phyloP scores from a whole-genome alignment of 2,329 filamentous ascomycete genomes.

The Fusarium sp. region DNA sequence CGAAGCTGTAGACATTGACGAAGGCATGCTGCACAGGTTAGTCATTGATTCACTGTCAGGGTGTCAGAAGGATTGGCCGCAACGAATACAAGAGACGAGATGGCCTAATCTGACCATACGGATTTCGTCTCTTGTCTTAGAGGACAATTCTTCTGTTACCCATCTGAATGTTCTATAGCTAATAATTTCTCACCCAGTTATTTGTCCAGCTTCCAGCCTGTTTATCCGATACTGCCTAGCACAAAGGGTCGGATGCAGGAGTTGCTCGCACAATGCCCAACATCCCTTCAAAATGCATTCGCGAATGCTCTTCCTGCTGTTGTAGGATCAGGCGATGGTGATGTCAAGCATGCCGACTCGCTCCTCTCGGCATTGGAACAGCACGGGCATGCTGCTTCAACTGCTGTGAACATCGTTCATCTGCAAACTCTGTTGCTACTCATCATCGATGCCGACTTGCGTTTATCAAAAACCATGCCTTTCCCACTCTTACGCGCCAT shows the following conservation, averaged over 20 bases:
- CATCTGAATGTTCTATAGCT: slow-evolving; percentile 7
- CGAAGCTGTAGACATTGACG: slow-evolving; percentile 54
- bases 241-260: slow-evolving; percentile 66
- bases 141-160: neutral
- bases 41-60: slow-evolving; percentile 30
- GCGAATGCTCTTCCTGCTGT: slow-evolving; percentile 69
- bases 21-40: slow-evolving; percentile 59
- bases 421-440: slow-evolving; percentile 75
- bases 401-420: slow-evolving; percentile 64
- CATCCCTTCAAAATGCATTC: slow-evolving; percentile 71
- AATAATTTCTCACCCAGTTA: slow-evolving; percentile 59
- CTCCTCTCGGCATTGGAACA: slow-evolving; percentile 65
- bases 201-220: slow-evolving; percentile 71
- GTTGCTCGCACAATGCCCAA: slow-evolving; percentile 66
- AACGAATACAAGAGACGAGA: neutral
- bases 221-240: slow-evolving; percentile 72
- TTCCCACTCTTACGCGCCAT: slow-evolving; percentile 73
- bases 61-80: neutral
- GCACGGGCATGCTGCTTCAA: slow-evolving; percentile 52
- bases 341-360: slow-evolving; percentile 58
- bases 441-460: slow-evolving; percentile 70
- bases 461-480: slow-evolving; percentile 58
- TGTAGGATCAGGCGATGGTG: slow-evolving; percentile 51
- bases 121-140: neutral
- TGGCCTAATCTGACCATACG: neutral